Evolutionary conservation across 108 stramenopile genomes (phyloP).

Genomic region (Pseudonitzschia delicatissima): DNA sequence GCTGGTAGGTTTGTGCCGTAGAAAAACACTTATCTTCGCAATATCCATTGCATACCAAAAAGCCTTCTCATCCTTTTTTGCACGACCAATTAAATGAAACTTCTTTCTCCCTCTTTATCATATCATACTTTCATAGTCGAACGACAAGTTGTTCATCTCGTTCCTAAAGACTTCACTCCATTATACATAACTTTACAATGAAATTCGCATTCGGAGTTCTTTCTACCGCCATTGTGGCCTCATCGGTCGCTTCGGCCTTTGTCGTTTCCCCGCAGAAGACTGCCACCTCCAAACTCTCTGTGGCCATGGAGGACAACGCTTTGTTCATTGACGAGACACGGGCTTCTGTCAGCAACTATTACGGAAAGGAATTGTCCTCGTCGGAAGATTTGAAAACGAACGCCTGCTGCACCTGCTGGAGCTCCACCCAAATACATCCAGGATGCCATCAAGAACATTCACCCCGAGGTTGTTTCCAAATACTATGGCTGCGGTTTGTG

Average conservation of each 20-base stretch:
- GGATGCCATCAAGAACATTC: conserved; percentile 71
- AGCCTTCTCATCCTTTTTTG: too few relatives aligned
- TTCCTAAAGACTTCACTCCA: too few relatives aligned
- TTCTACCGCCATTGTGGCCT: neutral
- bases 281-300: neutral
- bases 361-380: conserved; percentile 76
- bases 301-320: conserved; percentile 11
- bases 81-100: too few relatives aligned
- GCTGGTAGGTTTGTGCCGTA: too few relatives aligned
- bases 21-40: too few relatives aligned
- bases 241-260: conserved; percentile 16
- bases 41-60: too few relatives aligned
- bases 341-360: conserved; percentile 70
- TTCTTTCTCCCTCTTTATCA: too few relatives aligned
- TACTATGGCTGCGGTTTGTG: conserved; percentile 97
- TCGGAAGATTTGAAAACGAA: conserved; percentile 91
- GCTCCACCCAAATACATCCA: conserved; percentile 76
- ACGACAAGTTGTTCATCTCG: too few relatives aligned
- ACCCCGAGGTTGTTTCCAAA: conserved; percentile 78
- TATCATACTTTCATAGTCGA: too few relatives aligned
- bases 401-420: conserved; percentile 90
- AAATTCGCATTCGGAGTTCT: conserved; percentile 7
- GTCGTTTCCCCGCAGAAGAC: neutral
- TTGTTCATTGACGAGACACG: conserved; percentile 34
- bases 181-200: too few relatives aligned